Percentiles rank a stretch among this genome's conserved stretches.
Conservation (phyloP, 768 basidiomycete species). For the Naematelia encephala region DNA sequence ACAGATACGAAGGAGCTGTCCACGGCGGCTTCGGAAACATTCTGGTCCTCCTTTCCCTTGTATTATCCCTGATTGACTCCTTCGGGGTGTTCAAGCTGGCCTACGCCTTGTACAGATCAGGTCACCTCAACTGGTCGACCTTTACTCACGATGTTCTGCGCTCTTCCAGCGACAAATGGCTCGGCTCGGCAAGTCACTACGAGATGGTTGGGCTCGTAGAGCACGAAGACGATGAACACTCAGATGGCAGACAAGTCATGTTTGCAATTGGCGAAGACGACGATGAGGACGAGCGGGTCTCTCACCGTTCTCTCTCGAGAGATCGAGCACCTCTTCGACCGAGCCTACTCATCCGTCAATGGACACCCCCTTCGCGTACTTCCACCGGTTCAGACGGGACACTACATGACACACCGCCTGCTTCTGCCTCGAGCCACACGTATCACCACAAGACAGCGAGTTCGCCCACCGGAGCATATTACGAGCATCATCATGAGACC, state of each 20-base stretch:
- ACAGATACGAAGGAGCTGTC: slow-evolving; percentile 54
- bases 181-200: slow-evolving; percentile 16
- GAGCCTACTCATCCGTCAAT: slow-evolving; percentile 22
- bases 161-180: slow-evolving; percentile 9
- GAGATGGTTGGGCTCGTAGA: slow-evolving; percentile 34
- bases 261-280: slow-evolving; percentile 10
- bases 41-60: slow-evolving; percentile 55
- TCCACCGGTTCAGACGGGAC: slow-evolving; percentile 36
- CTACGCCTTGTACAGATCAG: slow-evolving; percentile 12
- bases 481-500: slow-evolving; percentile 21
- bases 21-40: slow-evolving; percentile 67
- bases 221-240: slow-evolving; percentile 10
- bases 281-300: slow-evolving; percentile 7
- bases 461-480: slow-evolving; percentile 14
- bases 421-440: slow-evolving; percentile 14
- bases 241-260: neutral
- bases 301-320: neutral
- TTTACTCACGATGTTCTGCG: slow-evolving; percentile 18
- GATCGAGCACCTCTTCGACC: slow-evolving; percentile 13
- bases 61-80: slow-evolving; percentile 60
- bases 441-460: slow-evolving; percentile 12
- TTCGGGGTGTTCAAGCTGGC: slow-evolving; percentile 30
- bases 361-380: slow-evolving; percentile 16
- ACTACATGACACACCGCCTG: slow-evolving; percentile 26
- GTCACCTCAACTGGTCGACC: slow-evolving; percentile 22